Base-by-base conservation (phyloP, 176 grass and related monocot species). In the Avena atlantica region DNA sequence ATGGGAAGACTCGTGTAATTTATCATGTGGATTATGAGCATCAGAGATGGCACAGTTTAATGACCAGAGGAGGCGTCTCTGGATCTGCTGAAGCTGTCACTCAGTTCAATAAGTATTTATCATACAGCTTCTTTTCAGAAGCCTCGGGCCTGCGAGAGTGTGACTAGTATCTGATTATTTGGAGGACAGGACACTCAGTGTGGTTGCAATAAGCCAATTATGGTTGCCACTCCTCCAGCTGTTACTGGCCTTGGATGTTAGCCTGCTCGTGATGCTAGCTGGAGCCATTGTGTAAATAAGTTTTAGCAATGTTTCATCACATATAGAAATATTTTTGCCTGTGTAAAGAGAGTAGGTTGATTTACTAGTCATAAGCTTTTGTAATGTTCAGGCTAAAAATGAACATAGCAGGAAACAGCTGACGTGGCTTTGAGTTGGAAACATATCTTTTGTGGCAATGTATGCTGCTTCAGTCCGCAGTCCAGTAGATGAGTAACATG, bases 231-330 rank as follows among this genome's bases (percentile, higher is more conserved):
- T 70, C 78, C 69, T 67, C 76, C 9, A 59, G 81, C 44, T 42
- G 8, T 70, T 79, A 55, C 16, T 57, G 75, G 48, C 71, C 27
- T 29, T 24, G 16, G 37, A 49, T 49, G 31, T 57, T 85, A 29
- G 13, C 67, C 19, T 81, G 49, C 81, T 85, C 19, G 11, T 65
- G 79, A 80, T 61, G 69, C 69, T 81, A 49, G 76, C 70, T 81
- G 45, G 56, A 83, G 36, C 78, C 86, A 55, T 70, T 59, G 4
- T 85, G 86, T 91, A 91, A 75, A 91, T 91, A 91, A 70, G 59
- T 62, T 63, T 76, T 73, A 85, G 66, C 60, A 77, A 57, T 81
- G 59, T 44, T 55, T 63, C 84, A 36, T 65, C 78, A 78, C 70
- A 85, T 81, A 91, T 82, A 88, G 62, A 77, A 88, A 78, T 91